Percentiles rank a stretch among this genome's conserved stretches.
phyloP scores from a whole-genome alignment of 2,329 filamentous ascomycete species.

The Davidsoniella eucalypti region DNA sequence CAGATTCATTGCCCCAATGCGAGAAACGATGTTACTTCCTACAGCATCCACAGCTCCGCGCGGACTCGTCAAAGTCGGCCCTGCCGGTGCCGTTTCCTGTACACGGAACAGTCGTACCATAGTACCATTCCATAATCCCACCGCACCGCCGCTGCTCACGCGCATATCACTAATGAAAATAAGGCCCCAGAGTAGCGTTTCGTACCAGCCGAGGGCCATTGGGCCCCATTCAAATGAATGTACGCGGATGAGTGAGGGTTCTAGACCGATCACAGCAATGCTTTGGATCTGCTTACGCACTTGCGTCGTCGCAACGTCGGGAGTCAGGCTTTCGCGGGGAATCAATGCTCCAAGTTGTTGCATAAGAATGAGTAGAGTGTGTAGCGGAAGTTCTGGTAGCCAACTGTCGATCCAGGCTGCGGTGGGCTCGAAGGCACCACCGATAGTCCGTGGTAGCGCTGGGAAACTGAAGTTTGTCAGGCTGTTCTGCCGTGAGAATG shows the following conservation, averaged over 20 bases:
- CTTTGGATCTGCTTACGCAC: conserved; percentile 39
- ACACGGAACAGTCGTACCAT: conserved; percentile 77
- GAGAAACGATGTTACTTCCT: conserved; percentile 72
- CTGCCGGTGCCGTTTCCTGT: conserved; percentile 64
- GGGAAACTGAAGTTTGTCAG: conserved; percentile 48
- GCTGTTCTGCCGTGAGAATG: conserved; percentile 82
- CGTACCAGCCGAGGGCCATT: conserved; percentile 84
- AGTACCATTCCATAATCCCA: conserved; percentile 69
- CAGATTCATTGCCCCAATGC: conserved; percentile 69
- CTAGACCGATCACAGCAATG: conserved; percentile 52
- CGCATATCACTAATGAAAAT: conserved; percentile 85
- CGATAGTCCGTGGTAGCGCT: conserved; percentile 16
- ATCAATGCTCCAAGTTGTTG: conserved; percentile 45
- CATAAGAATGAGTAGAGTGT: conserved; percentile 68
- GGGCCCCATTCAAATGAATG: conserved; percentile 93
- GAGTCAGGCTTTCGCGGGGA: conserved; percentile 30
- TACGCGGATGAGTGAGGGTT: conserved; percentile 56
- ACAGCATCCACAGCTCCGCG: conserved; percentile 86
- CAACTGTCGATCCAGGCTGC: conserved; percentile 80
- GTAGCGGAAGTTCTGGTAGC: conserved; percentile 80
- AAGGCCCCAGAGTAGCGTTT: conserved; percentile 84
- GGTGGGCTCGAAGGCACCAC: conserved; percentile 58
- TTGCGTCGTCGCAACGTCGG: conserved; percentile 27
- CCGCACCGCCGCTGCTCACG: conserved; percentile 66
- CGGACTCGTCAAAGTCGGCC: conserved; percentile 68